Evolutionary conservation across 2,329 filamentous ascomycete genomes (phyloP), one percentile per base, ranked within the genome.

Genomic region (Diaporthe citriasiana): DNA sequence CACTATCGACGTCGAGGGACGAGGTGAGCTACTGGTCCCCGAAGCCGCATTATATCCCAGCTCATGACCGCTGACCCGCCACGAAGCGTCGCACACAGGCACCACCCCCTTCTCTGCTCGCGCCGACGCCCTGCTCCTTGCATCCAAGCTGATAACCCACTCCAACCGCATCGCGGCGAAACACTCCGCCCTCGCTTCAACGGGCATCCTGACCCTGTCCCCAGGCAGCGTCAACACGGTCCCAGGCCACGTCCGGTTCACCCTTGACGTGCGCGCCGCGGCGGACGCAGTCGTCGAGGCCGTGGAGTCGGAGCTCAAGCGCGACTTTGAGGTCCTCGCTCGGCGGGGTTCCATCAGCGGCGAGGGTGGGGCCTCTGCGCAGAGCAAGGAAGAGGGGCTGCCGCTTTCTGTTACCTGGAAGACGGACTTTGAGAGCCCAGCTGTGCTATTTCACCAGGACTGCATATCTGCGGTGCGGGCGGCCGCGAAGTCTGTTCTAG

Each of bases 181-280:
- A 27, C 85, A 91, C 75, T 84, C 85, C 1, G 92, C 91, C 17
- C 84, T 95, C 15, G 93, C 91, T 7, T 92, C 89, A 3, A 93
- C 93, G 0, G 93, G 93, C 0, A 93, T 95, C 72, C 81, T 95
- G 40, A 79, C 87, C 17, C 84, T 92, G 10, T 88, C 87, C 60
- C 93, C 93, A 0, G 92, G 92, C 6, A 92, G 89, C 75, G 93
- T 93, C 22, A 95, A 95, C 81, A 95, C 93, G 0, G 91, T 95
- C 0, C 92, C 93, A 0, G 92, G 92, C 0, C 82, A 85, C 40
- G 93, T 94, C 8, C 86, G 86, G 57, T 93, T 94, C 81, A 90
- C 87, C 40, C 87, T 94, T 7, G 93, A 95, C 78, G 89, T 94
- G 70, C 89, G 93, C 42, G 87, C 89, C 0, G 87, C 85, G 7